phyloP scores from a whole-genome alignment of 192 early-diverging fungal genomes.

The Backusella parvicylindrica region DNA sequence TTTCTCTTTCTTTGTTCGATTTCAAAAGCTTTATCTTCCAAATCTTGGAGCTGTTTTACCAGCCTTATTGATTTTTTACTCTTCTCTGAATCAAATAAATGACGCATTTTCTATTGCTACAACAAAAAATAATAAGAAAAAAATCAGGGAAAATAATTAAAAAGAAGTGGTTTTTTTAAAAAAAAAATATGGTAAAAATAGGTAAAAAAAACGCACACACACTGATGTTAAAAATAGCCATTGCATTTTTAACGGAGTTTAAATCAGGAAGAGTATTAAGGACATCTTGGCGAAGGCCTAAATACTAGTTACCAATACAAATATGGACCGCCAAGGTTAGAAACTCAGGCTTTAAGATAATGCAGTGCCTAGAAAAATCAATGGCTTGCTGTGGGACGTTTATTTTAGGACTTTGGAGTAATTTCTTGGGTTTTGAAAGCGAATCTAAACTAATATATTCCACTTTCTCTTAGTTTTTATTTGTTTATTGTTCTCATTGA shows the following conservation, averaged over 20 bases:
- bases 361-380: not conserved
- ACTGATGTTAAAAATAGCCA: not conserved
- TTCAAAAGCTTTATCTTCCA: constrained; percentile 3
- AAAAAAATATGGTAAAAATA: not conserved
- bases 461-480: not conserved
- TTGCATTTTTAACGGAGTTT: not conserved
- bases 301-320: not conserved
- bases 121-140: not conserved
- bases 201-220: not conserved
- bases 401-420: not conserved
- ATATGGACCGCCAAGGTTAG: not conserved
- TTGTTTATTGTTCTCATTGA: not conserved
- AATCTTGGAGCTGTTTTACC: not conserved
- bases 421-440: not conserved
- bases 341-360: not conserved
- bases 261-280: not conserved
- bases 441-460: not conserved
- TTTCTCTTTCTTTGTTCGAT: constrained; percentile 2
- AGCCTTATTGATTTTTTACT: constrained; percentile 11
- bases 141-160: not conserved
- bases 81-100: constrained; percentile 2
- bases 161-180: not conserved
- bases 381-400: not conserved
- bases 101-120: not conserved
- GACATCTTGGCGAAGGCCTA: not conserved